Percentiles rank a stretch among this genome's conserved stretches.
Evolutionary conservation across 371 early-diverging fungal genomes (phyloP).

Genomic region (Funneliformis caledonium): DNA sequence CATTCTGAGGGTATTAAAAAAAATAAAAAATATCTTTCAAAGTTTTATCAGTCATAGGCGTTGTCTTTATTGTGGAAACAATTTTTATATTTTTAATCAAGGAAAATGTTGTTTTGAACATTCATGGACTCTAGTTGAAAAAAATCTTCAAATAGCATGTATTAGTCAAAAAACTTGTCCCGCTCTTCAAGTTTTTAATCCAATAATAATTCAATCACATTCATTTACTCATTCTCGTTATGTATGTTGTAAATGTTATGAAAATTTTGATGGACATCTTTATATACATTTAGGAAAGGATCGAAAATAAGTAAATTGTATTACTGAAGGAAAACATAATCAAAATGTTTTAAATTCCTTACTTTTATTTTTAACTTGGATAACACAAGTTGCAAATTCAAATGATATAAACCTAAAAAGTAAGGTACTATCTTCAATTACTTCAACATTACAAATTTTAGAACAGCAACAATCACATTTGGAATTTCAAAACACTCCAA

Average conservation of each 20-base stretch:
- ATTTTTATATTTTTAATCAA: neutral
- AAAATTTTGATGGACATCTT: neutral
- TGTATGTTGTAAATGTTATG: constrained; percentile 16
- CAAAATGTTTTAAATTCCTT: neutral
- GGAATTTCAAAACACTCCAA: neutral
- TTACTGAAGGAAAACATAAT: neutral
- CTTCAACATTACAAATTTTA: neutral
- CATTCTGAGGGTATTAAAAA: neutral
- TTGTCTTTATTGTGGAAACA: neutral
- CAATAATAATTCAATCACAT: neutral
- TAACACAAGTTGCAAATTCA: neutral
- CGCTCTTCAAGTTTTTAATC: neutral
- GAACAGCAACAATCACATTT: neutral
- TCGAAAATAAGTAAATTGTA: neutral
- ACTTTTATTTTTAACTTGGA: neutral
- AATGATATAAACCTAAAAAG: neutral
- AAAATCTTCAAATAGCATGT: neutral
- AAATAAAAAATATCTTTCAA: neutral
- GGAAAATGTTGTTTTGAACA: neutral
- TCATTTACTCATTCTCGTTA: neutral
- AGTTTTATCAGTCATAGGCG: neutral
- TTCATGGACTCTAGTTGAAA: neutral
- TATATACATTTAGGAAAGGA: neutral
- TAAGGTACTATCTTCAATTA: neutral
- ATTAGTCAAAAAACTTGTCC: neutral